These are phyloP conservation scores for Vigna reflexopilosa DNA, from an alignment of 306 rosid genomes.

Conservation along the genomic window DNA sequence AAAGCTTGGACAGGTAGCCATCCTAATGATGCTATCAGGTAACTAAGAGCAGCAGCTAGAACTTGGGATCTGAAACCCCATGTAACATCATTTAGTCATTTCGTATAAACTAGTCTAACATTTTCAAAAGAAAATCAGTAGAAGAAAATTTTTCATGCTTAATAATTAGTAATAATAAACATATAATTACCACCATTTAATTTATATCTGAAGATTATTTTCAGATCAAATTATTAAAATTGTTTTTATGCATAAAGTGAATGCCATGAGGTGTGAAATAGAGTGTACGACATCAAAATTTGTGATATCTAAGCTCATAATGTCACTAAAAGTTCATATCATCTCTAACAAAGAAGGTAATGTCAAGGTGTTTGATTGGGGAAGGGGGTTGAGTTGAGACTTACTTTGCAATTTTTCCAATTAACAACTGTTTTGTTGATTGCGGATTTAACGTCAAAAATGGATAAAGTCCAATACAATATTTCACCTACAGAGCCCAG, in stretches of 20 bases:
- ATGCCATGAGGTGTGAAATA: background rate
- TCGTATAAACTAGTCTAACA: slow-evolving; percentile 21
- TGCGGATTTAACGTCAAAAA: slow-evolving; percentile 72
- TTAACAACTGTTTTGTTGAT: slow-evolving; percentile 59
- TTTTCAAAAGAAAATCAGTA: slow-evolving; percentile 28
- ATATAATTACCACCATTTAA: slow-evolving; percentile 7
- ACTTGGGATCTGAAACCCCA: slow-evolving; percentile 67
- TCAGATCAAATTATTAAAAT: slow-evolving; percentile 33
- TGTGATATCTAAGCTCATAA: slow-evolving; percentile 27
- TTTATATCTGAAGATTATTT: slow-evolving; percentile 10
- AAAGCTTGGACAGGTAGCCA: slow-evolving; percentile 63
- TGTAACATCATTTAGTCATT: slow-evolving; percentile 34
- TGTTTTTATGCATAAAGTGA: slow-evolving; percentile 3
- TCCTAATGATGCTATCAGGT: slow-evolving; percentile 65
- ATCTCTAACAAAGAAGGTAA: slow-evolving; percentile 32
- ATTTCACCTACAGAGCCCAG: slow-evolving; percentile 67
- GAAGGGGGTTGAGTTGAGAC: slow-evolving; percentile 23
- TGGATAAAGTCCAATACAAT: slow-evolving; percentile 80
- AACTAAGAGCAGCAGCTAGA: slow-evolving; percentile 58
- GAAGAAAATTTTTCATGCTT: background rate
- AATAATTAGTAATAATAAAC: slow-evolving; percentile 33
- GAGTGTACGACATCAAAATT: slow-evolving; percentile 36
- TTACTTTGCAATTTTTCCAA: slow-evolving; percentile 64
- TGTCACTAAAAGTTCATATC: slow-evolving; percentile 17
- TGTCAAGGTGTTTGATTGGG: slow-evolving; percentile 20